These are phyloP conservation scores for Podila epicladia DNA, from an alignment of 192 early-diverging fungal genomes.

Conservation along the genomic window DNA sequence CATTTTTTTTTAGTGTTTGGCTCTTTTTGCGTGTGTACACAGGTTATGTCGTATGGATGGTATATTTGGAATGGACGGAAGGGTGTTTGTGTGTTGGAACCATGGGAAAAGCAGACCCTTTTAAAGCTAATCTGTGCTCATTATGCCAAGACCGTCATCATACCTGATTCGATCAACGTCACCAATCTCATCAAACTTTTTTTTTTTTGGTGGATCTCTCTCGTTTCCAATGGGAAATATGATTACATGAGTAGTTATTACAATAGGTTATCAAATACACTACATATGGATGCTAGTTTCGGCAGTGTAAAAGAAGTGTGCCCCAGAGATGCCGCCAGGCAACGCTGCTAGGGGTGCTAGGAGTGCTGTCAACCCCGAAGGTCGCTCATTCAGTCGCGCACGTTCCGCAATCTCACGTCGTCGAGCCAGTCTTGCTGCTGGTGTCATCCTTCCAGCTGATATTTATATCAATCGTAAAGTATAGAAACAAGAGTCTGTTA, in stretches of 20 bases:
- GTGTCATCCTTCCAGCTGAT: constrained; percentile 5
- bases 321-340: constrained; percentile 8
- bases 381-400: neutral
- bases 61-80: too few relatives aligned
- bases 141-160: neutral
- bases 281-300: constrained; percentile 13
- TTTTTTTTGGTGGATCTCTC: too few relatives aligned
- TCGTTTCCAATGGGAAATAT: too few relatives aligned
- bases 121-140: neutral
- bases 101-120: neutral
- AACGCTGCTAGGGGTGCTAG: constrained; percentile 16
- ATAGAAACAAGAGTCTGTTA: neutral
- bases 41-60: too few relatives aligned
- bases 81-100: neutral
- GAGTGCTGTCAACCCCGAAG: constrained; percentile 14
- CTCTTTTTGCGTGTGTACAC: too few relatives aligned
- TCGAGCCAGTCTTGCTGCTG: neutral
- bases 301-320: constrained; percentile 18
- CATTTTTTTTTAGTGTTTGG: too few relatives aligned
- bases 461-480: neutral
- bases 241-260: neutral
- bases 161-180: neutral
- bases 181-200: neutral
- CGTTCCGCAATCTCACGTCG: neutral
- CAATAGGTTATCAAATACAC: neutral